Percentiles rank a stretch among this genome's conserved stretches.
Evolutionary conservation across 768 basidiomycete species (phyloP).

Genomic region (Chalciporus sphaerocephalus): DNA sequence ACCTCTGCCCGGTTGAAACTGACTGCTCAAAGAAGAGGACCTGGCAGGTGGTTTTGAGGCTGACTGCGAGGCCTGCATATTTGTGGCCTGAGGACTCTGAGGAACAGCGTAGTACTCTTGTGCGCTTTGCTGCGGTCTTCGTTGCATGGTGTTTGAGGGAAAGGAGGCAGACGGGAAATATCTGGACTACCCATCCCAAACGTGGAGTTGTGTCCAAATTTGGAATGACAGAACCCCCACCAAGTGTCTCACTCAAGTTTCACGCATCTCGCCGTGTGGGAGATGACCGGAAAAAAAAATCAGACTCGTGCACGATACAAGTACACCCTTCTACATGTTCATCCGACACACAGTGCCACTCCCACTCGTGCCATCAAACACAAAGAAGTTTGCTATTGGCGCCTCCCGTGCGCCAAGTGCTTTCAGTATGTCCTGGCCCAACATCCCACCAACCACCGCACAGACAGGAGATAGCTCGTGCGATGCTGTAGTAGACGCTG

Average conservation of each 20-base stretch:
- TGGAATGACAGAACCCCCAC: constrained; percentile 7
- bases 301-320: too few species aligned
- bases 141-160: constrained; percentile 32
- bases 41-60: constrained; percentile 23
- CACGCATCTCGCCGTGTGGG: neutral
- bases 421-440: constrained; percentile 93
- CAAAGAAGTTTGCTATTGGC: constrained; percentile 89
- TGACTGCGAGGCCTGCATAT: constrained; percentile 28
- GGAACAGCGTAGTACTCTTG: constrained; percentile 67
- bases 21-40: constrained; percentile 27
- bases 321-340: constrained; percentile 43
- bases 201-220: constrained; percentile 29
- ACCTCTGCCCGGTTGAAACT: constrained; percentile 39
- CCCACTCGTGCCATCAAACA: constrained; percentile 81
- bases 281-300: too few species aligned
- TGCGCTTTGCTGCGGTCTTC: constrained; percentile 41
- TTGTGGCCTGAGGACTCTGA: constrained; percentile 48
- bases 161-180: constrained; percentile 9
- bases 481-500: constrained; percentile 61
- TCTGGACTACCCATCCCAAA: constrained; percentile 9
- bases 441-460: constrained; percentile 90
- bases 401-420: constrained; percentile 85
- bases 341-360: constrained; percentile 62
- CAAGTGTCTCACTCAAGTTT: constrained; percentile 22
- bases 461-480: constrained; percentile 92